phyloP scores from a whole-genome alignment of 768 basidiomycete genomes.

The Gloeophyllum trabeum region DNA sequence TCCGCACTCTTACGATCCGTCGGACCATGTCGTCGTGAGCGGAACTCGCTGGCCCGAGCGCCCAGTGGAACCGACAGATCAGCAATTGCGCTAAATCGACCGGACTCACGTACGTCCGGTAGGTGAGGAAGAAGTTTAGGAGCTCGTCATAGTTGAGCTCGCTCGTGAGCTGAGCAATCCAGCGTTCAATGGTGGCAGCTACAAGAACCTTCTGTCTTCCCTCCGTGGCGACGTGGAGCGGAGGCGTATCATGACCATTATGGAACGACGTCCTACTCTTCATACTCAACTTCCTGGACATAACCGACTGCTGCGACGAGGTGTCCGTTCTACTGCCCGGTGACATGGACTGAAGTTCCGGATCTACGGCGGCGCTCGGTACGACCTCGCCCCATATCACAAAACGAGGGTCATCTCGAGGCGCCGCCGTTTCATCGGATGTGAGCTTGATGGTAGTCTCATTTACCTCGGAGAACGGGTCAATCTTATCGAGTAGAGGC shows the following conservation, averaged over 20 bases:
- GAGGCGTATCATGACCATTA: conserved; percentile 4
- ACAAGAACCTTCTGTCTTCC: conserved; percentile 45
- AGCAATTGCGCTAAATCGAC: conserved; percentile 74
- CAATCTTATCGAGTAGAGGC: conserved; percentile 57
- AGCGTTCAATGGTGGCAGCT: conserved; percentile 86
- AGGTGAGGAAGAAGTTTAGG: conserved; percentile 86
- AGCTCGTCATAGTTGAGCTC: conserved; percentile 81
- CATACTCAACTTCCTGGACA: conserved; percentile 24
- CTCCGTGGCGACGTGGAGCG: conserved; percentile 17
- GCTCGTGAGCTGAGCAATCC: conserved; percentile 86
- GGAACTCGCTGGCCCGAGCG: conserved; percentile 40
- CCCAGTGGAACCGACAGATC: conserved; percentile 86
- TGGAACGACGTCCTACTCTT: conserved; percentile 11
- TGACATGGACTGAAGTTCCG: conserved; percentile 26
- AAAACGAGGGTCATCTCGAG: conserved; percentile 82
- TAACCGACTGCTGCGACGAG: conserved; percentile 24
- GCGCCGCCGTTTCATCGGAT: conserved; percentile 55
- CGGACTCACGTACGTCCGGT: conserved; percentile 73
- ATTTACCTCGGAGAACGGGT: conserved; percentile 30
- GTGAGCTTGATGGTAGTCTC: conserved; percentile 65
- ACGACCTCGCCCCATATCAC: conserved; percentile 76
- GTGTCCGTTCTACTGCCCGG: conserved; percentile 25
- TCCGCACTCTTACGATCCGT: conserved; percentile 76
- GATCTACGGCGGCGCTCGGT: conserved; percentile 13
- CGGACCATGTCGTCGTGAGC: conserved; percentile 58